A percentile compares a stretch with the other conserved stretches of the same genome.
Conservation (phyloP, 169 alveolate genomes). For the Eimeria sp. region DNA sequence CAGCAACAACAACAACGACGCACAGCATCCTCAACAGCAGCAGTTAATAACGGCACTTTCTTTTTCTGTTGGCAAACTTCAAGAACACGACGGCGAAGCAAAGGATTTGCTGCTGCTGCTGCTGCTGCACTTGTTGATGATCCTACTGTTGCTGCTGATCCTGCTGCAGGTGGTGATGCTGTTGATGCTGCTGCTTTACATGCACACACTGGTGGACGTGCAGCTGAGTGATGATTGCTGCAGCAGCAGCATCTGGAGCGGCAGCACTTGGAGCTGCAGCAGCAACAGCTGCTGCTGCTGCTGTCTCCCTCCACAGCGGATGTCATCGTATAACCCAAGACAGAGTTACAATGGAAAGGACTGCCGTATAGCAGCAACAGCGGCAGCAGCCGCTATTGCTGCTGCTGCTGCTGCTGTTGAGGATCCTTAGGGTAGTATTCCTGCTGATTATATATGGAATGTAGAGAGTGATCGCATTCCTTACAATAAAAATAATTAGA, state of each 20-base stretch:
- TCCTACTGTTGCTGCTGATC: background rate
- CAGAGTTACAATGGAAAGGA: background rate
- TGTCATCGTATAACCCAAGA: background rate
- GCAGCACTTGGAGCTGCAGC: slow-evolving; percentile 3
- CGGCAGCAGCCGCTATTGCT: background rate
- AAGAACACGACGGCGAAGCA: background rate
- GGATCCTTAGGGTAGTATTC: background rate
- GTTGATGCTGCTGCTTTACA: background rate
- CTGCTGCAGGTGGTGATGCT: background rate
- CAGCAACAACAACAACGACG: slow-evolving; percentile 26
- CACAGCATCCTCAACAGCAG: slow-evolving; percentile 36
- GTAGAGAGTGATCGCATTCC: background rate
- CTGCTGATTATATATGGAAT: background rate
- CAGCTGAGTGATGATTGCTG: background rate
- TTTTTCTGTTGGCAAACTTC: background rate
- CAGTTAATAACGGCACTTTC: slow-evolving; percentile 37
- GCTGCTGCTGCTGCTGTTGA: slow-evolving; percentile 11
- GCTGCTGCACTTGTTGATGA: background rate
- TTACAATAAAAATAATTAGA: background rate
- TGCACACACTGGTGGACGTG: background rate
- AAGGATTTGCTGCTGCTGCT: background rate
- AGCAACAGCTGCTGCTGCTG: background rate
- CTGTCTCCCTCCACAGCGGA: background rate
- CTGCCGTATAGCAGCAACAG: background rate
- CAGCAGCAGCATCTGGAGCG: slow-evolving; percentile 5